Conservation (phyloP, 148 eudicot genomes). For the Talinum fruticosum region DNA sequence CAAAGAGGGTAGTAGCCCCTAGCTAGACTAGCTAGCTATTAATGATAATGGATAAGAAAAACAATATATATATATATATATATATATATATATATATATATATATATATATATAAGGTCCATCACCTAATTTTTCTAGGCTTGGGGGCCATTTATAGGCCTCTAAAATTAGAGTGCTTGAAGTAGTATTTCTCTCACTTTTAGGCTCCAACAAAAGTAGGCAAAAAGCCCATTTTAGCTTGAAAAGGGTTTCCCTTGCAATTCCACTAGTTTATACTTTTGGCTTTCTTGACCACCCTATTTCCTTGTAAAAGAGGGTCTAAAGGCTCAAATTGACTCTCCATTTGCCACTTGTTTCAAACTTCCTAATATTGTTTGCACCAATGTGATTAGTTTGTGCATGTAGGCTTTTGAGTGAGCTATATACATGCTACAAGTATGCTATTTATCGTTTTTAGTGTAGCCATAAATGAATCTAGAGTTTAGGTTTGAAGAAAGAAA, state of each 20-base stretch:
- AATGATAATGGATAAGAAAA: constrained; percentile 20
- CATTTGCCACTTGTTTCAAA: neutral
- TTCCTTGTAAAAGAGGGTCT: constrained; percentile 16
- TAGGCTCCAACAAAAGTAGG: constrained; percentile 13
- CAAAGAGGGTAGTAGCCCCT: constrained; percentile 7
- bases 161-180: constrained; percentile 19
- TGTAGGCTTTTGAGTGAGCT: constrained; percentile 20
- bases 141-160: constrained; percentile 24
- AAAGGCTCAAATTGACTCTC: neutral
- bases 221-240: neutral
- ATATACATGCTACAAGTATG: neutral
- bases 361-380: constrained; percentile 18
- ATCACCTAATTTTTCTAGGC: constrained; percentile 2
- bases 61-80: neutral
- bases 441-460: too few relatives aligned
- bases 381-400: constrained; percentile 1
- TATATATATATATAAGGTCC: constrained; percentile 13
- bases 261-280: constrained; percentile 20
- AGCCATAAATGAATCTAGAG: too few relatives aligned
- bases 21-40: constrained; percentile 16
- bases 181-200: constrained; percentile 20
- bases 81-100: neutral
- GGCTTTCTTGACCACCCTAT: constrained; percentile 14
- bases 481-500: too few relatives aligned
- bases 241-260: constrained; percentile 13